Percentiles rank a stretch among this genome's conserved stretches.
phyloP scores from a whole-genome alignment of 495 filamentous ascomycete genomes.

The Talaromyces wortmannii region DNA sequence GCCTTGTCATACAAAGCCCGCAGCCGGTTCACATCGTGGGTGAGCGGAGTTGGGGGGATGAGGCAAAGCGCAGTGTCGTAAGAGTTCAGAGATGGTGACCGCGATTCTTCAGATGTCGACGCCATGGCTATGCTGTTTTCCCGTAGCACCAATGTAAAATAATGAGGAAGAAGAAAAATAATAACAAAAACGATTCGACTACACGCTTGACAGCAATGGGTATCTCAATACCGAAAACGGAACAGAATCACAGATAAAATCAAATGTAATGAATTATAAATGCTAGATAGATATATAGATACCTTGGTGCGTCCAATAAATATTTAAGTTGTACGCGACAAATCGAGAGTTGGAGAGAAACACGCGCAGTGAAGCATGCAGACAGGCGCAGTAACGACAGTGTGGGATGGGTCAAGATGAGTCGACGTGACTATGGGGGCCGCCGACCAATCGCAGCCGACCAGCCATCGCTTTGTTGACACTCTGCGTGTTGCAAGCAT shows the following conservation, averaged over 20 bases:
- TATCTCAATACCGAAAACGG: neutral
- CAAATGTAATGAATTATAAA: neutral
- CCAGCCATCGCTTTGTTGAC: no score
- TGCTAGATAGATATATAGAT: neutral
- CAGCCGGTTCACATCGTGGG: slow-evolving; percentile 35
- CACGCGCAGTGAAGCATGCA: neutral
- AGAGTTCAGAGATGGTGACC: slow-evolving; percentile 10
- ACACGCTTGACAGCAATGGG: neutral
- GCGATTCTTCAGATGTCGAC: neutral
- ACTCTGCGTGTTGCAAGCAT: no score
- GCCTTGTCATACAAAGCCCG: slow-evolving; percentile 48
- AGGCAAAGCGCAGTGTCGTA: slow-evolving; percentile 45
- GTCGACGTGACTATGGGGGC: neutral
- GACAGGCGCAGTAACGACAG: neutral
- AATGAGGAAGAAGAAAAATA: neutral
- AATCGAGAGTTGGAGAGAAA: neutral
- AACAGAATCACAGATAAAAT: neutral
- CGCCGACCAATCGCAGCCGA: no score
- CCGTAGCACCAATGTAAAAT: neutral
- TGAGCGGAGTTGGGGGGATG: slow-evolving; percentile 34
- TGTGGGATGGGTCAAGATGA: slow-evolving; percentile 4
- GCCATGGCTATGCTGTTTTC: neutral
- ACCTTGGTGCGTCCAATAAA: neutral
- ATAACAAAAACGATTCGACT: neutral
- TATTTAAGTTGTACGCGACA: neutral